Evolutionary conservation across 768 basidiomycete genomes (phyloP), one percentile per base, ranked within the genome.

Genomic region (Auriculariales sp.): DNA sequence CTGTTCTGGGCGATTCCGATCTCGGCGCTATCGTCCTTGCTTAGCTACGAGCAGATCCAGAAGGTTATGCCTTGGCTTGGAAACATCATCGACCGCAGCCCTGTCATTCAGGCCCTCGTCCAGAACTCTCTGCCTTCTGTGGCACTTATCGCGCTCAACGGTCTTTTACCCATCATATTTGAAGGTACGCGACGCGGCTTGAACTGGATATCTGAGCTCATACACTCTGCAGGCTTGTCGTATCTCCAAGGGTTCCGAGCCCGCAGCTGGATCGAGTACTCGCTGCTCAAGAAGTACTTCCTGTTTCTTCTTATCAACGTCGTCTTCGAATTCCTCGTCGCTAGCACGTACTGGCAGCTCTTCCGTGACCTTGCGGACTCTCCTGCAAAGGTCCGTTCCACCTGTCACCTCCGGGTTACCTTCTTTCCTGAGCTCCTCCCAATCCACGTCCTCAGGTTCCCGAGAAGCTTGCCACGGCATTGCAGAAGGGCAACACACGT

Each of bases 1-100:
- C 83, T 92, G 61, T 85, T 85, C 62, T 98, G 95, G 95, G 66
- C 87, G 33, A 78, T 94, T 53, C 95, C 95, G 0, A 90, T 95
- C 53, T 79, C 86, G 0, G 81, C 79, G 0, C 74, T 99, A 14
- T 90, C 94, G 1, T 74, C 82, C 59, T 65, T 99, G 49, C 71
- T 99, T 53, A 92, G 87, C 55, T 97, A 92, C 66, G 74, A 85
- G 55, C 93, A 95, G 61, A 93, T 99, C 63, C 87, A 91, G 68
- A 87, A 85, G 59, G 72, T 75, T 1, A 73, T 82, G 70, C 95
- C 95, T 0, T 88, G 90, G 82, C 70, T 99, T 2, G 90, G 85
- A 1, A 58, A 63, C n/a, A 61, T 91, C 9, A 91, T 99, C 55
- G 86, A 95, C 53, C 71, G 73, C 47, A 91, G 85, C 57, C 79